A percentile compares a stretch with the other conserved stretches of the same genome.
Evolutionary conservation across 2,329 filamentous ascomycete genomes (phyloP).

Genomic region (Xylaria sp.): DNA sequence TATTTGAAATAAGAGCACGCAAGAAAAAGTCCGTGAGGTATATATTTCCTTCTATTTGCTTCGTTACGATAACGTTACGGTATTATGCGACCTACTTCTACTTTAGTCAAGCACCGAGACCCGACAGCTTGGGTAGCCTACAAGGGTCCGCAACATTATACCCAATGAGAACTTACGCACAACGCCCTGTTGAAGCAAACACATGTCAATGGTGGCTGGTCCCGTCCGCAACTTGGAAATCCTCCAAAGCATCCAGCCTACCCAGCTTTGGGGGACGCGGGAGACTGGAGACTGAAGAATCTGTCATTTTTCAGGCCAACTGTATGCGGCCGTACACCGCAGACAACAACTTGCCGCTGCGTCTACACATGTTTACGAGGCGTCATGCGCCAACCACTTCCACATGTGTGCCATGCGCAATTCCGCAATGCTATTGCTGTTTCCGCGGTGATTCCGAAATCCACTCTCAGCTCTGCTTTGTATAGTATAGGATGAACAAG

Average conservation of each 20-base stretch:
- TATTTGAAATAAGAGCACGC: not conserved
- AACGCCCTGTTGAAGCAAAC: not conserved
- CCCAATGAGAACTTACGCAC: conserved; percentile 7
- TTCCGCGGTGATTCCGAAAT: conserved; percentile 4
- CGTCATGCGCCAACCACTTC: not conserved
- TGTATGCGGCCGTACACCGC: not conserved
- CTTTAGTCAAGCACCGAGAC: conserved; percentile 11
- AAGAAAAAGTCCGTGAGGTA: not conserved
- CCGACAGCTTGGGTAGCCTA: conserved; percentile 28
- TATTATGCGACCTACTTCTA: not conserved
- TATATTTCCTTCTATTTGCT: not conserved
- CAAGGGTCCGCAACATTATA: conserved; percentile 7
- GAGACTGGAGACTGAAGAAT: not conserved
- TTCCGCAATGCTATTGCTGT: not conserved
- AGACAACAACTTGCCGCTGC: not conserved
- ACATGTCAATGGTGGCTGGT: not conserved
- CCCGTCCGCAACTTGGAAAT: not conserved
- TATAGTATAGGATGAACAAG: not conserved
- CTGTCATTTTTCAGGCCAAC: not conserved
- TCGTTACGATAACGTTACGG: not conserved
- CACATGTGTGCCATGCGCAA: not conserved
- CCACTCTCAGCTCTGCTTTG: not conserved
- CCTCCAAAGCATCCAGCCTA: not conserved
- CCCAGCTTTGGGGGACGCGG: not conserved
- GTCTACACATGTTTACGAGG: conserved; percentile 10